A percentile compares a stretch with the other conserved stretches of the same genome.
These are phyloP conservation scores for Moesziomyces parantarcticus DNA, from an alignment of 1,284 basidiomycete genomes.

Conservation along the genomic window DNA sequence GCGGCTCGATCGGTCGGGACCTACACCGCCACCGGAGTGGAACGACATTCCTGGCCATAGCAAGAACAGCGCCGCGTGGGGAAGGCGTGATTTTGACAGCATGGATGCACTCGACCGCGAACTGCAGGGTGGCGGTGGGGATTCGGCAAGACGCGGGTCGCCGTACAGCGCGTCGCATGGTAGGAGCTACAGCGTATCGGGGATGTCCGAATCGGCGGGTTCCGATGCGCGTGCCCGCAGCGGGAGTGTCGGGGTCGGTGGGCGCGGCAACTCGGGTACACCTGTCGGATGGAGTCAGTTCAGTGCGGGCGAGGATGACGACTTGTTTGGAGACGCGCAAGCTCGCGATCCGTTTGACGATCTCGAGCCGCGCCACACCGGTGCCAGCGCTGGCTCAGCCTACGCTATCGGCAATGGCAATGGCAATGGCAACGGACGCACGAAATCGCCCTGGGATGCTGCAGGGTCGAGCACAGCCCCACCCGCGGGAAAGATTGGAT, in stretches of 20 bases:
- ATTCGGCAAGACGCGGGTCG: conserved; percentile 13
- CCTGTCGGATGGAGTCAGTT: conserved; percentile 45
- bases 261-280: conserved; percentile 22
- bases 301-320: conserved; percentile 20
- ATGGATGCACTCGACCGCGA: conserved; percentile 61
- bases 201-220: background rate
- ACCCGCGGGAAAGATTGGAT: conserved; percentile 22
- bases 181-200: background rate
- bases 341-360: conserved; percentile 33
- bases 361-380: conserved; percentile 11
- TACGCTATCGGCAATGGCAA: conserved; percentile 1
- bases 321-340: conserved; percentile 17
- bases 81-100: conserved; percentile 10
- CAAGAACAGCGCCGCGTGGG: conserved; percentile 19
- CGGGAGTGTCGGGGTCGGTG: conserved; percentile 21
- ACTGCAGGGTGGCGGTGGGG: conserved; percentile 48
- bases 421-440: conserved; percentile 17
- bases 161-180: background rate
- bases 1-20: conserved; percentile 32
- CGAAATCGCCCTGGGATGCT: conserved; percentile 16
- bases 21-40: conserved; percentile 44
- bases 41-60: conserved; percentile 37
- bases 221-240: conserved; percentile 2
- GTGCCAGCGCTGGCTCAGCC: conserved; percentile 5
- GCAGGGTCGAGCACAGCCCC: conserved; percentile 4